A percentile compares a stretch with the other conserved stretches of the same genome.
Evolutionary conservation across 1,284 basidiomycete genomes (phyloP).

Genomic region (Thelephora terrestris): DNA sequence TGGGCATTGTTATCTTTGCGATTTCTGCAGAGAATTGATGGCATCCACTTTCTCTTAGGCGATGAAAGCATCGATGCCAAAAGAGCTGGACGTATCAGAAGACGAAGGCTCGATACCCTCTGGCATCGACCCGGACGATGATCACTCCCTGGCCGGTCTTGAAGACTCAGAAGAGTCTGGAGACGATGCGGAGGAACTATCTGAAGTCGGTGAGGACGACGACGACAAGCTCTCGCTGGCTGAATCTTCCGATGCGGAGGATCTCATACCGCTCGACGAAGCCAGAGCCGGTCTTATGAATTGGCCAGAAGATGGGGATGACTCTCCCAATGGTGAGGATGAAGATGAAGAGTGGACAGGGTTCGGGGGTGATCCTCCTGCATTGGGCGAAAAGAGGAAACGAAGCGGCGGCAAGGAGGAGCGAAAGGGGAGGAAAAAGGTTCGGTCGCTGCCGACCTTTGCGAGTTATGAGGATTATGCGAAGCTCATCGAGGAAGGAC

Average conservation of each 20-base stretch:
- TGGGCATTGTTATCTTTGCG: constrained; percentile 2
- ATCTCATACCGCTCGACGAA: constrained; percentile 49
- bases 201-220: constrained; percentile 23
- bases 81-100: constrained; percentile 29
- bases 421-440: constrained; percentile 61
- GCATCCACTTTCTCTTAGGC: constrained; percentile 36
- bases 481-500: constrained; percentile 80
- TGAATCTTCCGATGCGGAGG: constrained; percentile 61
- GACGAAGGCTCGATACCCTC: constrained; percentile 27
- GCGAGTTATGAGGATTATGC: constrained; percentile 95
- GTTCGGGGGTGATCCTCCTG: constrained; percentile 23
- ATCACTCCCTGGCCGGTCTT: constrained; percentile 19
- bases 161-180: constrained; percentile 22
- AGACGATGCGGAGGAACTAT: constrained; percentile 24
- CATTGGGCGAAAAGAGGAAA: constrained; percentile 40
- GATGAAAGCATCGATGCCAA: constrained; percentile 77
- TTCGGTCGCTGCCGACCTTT: constrained; percentile 73
- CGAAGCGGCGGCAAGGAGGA: constrained; percentile 32
- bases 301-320: constrained; percentile 36
- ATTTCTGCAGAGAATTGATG: constrained; percentile 1
- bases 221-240: constrained; percentile 42
- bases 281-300: constrained; percentile 49
- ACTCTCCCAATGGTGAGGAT: constrained; percentile 29
- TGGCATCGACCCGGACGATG: constrained; percentile 27
- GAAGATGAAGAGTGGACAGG: constrained; percentile 46